Conservation (phyloP, 352 stramenopile genomes). For the Detonula confervacea region DNA sequence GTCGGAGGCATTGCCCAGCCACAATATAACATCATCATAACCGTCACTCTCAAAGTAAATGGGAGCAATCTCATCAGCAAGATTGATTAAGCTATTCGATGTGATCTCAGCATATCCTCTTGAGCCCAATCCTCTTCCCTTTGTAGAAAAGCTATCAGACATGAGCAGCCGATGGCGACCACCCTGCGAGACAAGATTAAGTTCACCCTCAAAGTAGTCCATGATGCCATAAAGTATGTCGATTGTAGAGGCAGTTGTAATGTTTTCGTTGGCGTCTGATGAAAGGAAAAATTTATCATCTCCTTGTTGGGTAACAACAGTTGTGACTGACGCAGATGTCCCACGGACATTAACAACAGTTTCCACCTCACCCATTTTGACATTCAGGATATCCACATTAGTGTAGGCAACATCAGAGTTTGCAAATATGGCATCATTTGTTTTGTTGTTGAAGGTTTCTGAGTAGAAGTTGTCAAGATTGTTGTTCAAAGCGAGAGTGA, state of each 20-base stretch:
- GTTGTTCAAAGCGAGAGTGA: conserved; percentile 26
- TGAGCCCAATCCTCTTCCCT: conserved; percentile 30
- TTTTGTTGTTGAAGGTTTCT: conserved; percentile 49
- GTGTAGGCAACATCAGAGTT: conserved; percentile 55
- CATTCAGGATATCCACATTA: conserved; percentile 41
- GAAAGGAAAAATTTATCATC: conserved; percentile 58
- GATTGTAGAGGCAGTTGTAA: conserved; percentile 12
- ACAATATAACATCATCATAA: conserved; percentile 45
- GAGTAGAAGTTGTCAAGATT: conserved; percentile 29
- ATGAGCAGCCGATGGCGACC: conserved; percentile 52
- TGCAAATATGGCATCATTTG: conserved; percentile 42
- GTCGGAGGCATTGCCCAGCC: conserved; percentile 43
- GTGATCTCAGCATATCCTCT: conserved; percentile 25
- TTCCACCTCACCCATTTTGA: conserved; percentile 38
- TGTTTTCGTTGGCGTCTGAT: conserved; percentile 52
- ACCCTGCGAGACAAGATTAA: conserved; percentile 32
- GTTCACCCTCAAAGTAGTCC: conserved; percentile 53
- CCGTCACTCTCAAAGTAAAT: conserved; percentile 53
- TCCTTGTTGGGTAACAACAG: conserved; percentile 30
- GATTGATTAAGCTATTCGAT: conserved; percentile 34
- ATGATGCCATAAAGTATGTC: conserved; percentile 50
- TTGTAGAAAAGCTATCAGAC: conserved; percentile 45
- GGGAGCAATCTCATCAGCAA: conserved; percentile 42
- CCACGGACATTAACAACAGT: conserved; percentile 50
- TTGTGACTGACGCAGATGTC: conserved; percentile 33